Conservation (phyloP, 1,139 yeast species). For the Saccharomyces pastorianus region DNA sequence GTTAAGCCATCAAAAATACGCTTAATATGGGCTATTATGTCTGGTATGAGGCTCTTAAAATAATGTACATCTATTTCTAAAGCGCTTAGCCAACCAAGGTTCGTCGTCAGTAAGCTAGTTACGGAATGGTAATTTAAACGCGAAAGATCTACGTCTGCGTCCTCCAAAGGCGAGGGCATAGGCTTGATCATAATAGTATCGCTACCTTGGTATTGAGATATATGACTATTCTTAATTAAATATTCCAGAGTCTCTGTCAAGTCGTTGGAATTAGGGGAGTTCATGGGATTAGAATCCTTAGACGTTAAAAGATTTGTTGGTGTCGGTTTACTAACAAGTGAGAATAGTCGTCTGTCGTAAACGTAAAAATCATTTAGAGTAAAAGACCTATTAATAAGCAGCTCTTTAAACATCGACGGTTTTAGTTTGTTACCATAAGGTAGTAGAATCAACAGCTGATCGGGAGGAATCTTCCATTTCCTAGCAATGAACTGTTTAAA, state of each 20-base stretch:
- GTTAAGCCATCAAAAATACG: constrained; percentile 45
- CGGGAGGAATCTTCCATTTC: constrained; percentile 36
- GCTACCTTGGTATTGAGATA: background rate
- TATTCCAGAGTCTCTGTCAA: background rate
- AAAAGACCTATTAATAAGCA: constrained; percentile 24
- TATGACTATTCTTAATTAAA: background rate
- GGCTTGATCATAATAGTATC: constrained; percentile 34
- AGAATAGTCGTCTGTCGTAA: constrained; percentile 51
- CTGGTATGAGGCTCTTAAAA: constrained; percentile 28
- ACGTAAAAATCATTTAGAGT: constrained; percentile 47
- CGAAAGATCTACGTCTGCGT: constrained; percentile 18
- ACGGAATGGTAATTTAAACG: constrained; percentile 15
- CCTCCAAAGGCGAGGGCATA: constrained; percentile 37
- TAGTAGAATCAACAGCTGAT: constrained; percentile 50
- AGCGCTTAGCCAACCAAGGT: constrained; percentile 47
- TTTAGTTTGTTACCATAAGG: constrained; percentile 59
- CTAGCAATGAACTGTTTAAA: constrained; percentile 40
- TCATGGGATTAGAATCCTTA: background rate
- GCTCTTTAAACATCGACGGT: constrained; percentile 35
- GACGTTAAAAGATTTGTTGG: background rate
- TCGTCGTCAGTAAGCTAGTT: constrained; percentile 37
- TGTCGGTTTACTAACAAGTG: constrained; percentile 19
- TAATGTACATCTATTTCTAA: constrained; percentile 38
- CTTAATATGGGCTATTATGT: constrained; percentile 26
- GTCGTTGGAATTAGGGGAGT: background rate